These are phyloP conservation scores for Amphicarpaea edgeworthii DNA, from an alignment of 306 rosid genomes.

Conservation along the genomic window DNA sequence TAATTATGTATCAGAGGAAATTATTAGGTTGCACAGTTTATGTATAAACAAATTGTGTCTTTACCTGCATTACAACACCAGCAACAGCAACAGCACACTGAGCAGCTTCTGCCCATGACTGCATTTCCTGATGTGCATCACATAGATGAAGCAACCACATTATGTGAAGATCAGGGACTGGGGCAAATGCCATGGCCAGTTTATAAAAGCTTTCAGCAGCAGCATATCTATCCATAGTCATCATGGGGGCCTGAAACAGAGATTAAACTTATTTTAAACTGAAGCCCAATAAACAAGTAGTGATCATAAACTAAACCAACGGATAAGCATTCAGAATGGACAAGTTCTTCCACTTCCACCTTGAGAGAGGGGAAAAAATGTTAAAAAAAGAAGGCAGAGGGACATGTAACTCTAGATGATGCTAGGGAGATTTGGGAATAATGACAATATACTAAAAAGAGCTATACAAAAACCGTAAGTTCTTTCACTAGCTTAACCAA, in stretches of 20 bases:
- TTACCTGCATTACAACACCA: conserved; percentile 98
- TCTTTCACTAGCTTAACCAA: too few species aligned
- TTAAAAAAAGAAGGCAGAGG: background rate
- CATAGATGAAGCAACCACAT: conserved; percentile 99
- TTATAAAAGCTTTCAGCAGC: conserved; percentile 94
- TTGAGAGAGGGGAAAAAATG: background rate
- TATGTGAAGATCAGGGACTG: conserved; percentile 99
- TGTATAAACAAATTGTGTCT: conserved; percentile 20
- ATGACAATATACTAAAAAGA: too few species aligned
- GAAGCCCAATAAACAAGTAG: conserved; percentile 35
- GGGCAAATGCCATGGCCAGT: conserved; percentile 98
- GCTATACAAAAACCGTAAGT: too few species aligned
- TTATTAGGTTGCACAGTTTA: background rate
- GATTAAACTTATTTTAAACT: conserved; percentile 8
- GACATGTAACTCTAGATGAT: background rate
- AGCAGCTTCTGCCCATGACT: conserved; percentile 99
- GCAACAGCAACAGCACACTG: conserved; percentile 99
- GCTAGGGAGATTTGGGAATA: too few species aligned
- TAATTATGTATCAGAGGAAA: conserved; percentile 12
- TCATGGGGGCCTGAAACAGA: conserved; percentile 73
- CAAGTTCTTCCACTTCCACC: conserved; percentile 16
- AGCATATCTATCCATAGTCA: conserved; percentile 96
- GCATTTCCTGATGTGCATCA: conserved; percentile 99
- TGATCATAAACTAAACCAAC: conserved; percentile 31
- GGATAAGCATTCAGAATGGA: background rate